phyloP scores from a whole-genome alignment of 1,284 basidiomycete species.

The Serendipita sp. region DNA sequence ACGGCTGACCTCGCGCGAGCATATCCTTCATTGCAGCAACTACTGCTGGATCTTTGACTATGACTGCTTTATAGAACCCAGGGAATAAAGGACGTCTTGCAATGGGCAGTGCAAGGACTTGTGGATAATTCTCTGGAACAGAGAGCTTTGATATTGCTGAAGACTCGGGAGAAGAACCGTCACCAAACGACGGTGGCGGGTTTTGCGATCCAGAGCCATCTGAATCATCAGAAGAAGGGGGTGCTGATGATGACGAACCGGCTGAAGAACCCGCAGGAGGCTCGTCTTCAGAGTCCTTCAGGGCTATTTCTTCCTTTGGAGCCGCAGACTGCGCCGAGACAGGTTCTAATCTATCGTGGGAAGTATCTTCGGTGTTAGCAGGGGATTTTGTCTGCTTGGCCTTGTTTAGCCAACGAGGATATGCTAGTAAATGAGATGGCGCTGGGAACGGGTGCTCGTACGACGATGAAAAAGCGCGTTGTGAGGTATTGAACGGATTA shows the following conservation, averaged over 20 bases:
- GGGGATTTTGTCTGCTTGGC: neutral
- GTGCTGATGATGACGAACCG: conserved; percentile 9
- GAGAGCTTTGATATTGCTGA: conserved; percentile 68
- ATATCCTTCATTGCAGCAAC: conserved; percentile 93
- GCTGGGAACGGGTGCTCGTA: neutral
- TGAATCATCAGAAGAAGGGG: conserved; percentile 8
- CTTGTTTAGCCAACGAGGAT: conserved; percentile 1
- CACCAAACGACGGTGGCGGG: conserved; percentile 11
- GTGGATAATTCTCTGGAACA: conserved; percentile 80
- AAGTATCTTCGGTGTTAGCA: neutral
- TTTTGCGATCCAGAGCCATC: conserved; percentile 10
- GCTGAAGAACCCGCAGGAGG: conserved; percentile 2
- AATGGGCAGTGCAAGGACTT: conserved; percentile 90
- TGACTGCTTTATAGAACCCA: conserved; percentile 95
- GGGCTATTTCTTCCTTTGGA: neutral
- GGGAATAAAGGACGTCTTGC: conserved; percentile 93
- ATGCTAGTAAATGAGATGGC: neutral
- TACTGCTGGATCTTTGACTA: conserved; percentile 79
- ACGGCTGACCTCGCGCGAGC: conserved; percentile 93
- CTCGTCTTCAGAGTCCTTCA: conserved; percentile 6
- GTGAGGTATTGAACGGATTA: neutral
- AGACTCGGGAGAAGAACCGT: conserved; percentile 14
- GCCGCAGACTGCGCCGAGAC: neutral
- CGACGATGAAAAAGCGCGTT: conserved; percentile 5
- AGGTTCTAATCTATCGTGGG: neutral